Evolutionary conservation across 1,284 basidiomycete genomes (phyloP).

Genomic region (Leccinum pachyderme): DNA sequence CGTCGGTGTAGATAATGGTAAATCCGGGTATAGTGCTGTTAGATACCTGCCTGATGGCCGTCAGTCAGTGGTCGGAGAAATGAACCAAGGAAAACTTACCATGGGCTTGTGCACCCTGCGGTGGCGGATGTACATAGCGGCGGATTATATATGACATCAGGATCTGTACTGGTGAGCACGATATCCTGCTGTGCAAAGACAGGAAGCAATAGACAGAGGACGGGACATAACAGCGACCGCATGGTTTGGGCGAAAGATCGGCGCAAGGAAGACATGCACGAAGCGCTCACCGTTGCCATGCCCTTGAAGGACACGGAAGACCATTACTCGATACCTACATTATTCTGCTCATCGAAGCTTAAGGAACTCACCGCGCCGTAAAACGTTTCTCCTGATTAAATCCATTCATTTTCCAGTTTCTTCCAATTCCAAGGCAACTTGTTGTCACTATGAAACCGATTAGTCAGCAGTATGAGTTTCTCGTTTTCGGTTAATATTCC

Average conservation of each 20-base stretch:
- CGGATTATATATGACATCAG: conserved; percentile 50
- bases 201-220: conserved; percentile 9
- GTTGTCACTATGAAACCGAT: background rate
- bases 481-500: background rate
- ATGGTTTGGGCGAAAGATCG: conserved; percentile 11
- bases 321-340: conserved; percentile 2
- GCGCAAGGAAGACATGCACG: background rate
- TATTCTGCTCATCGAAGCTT: conserved; percentile 7
- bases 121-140: conserved; percentile 40
- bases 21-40: conserved; percentile 27
- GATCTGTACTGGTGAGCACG: conserved; percentile 38
- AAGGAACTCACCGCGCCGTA: background rate
- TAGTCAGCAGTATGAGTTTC: conserved; percentile 5
- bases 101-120: conserved; percentile 43
- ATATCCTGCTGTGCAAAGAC: conserved; percentile 34
- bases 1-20: conserved; percentile 38
- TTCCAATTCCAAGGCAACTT: too few relatives aligned
- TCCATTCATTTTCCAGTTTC: too few relatives aligned
- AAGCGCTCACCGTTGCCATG: conserved; percentile 10
- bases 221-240: background rate
- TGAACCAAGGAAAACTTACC: conserved; percentile 34
- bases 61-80: background rate
- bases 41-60: conserved; percentile 9
- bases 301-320: background rate
- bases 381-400: too few relatives aligned